A percentile compares a stretch with the other conserved stretches of the same genome.
Evolutionary conservation across 208 protist genomes (phyloP).

Genomic region (Acanthamoeba culbertsoni): DNA sequence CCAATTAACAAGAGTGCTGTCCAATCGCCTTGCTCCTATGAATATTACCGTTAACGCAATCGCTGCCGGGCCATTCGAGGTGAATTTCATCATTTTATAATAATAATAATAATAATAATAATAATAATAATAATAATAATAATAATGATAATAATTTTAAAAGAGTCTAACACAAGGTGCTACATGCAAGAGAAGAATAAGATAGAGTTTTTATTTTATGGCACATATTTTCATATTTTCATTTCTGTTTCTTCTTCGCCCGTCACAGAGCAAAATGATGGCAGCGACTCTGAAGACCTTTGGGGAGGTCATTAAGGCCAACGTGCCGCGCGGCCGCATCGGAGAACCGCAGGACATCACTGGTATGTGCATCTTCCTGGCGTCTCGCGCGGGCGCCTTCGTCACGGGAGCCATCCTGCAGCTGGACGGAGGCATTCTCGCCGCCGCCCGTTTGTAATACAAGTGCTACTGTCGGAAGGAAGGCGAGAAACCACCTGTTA

Average conservation of each 20-base stretch:
- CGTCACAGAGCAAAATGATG: conserved; percentile 58
- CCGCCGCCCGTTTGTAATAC: not conserved
- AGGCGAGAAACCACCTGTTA: too few relatives aligned
- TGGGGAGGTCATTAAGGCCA: not conserved
- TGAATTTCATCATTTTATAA: conserved; percentile 7
- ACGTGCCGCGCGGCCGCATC: not conserved
- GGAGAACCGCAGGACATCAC: conserved; percentile 12
- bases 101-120: too few relatives aligned
- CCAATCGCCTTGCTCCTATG: conserved; percentile 53
- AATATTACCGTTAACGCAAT: conserved; percentile 69
- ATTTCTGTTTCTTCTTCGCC: too few relatives aligned
- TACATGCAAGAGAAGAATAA: too few relatives aligned
- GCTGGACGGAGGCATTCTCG: conserved; percentile 63
- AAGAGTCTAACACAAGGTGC: too few relatives aligned
- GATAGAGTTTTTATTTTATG: too few relatives aligned
- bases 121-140: too few relatives aligned
- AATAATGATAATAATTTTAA: too few relatives aligned
- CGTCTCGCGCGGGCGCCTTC: conserved; percentile 15
- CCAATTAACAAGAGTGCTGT: conserved; percentile 46
- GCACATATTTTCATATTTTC: too few relatives aligned
- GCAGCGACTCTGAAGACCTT: not conserved
- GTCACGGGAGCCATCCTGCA: conserved; percentile 61
- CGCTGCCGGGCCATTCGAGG: conserved; percentile 59
- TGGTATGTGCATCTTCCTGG: conserved; percentile 1
- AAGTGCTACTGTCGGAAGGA: too few relatives aligned